Evolutionary conservation across 352 stramenopile genomes (phyloP).

Genomic region (Hyaloperonospora brassicae): DNA sequence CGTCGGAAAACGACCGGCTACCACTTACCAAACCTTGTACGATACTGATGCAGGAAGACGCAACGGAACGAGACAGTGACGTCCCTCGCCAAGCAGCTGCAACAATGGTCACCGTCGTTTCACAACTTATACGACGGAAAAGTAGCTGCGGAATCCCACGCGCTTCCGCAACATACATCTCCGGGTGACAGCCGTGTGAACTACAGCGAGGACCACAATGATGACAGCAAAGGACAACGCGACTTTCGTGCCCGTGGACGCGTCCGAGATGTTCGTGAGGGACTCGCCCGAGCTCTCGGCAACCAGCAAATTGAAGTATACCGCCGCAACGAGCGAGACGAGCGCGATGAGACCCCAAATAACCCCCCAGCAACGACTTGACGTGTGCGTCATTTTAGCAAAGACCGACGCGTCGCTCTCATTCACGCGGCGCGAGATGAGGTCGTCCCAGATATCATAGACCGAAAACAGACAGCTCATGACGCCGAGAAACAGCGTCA

Average conservation of each 20-base stretch:
- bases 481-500: slow-evolving; percentile 84
- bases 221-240: slow-evolving; percentile 39
- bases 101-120: slow-evolving; percentile 6
- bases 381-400: slow-evolving; percentile 87
- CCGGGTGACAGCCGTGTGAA: slow-evolving; percentile 62
- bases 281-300: slow-evolving; percentile 40
- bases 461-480: slow-evolving; percentile 89
- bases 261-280: slow-evolving; percentile 43
- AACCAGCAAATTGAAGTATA: slow-evolving; percentile 84
- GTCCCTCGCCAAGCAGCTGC: slow-evolving; percentile 1
- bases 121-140: slow-evolving; percentile 20
- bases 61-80: slow-evolving; percentile 2
- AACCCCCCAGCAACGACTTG: slow-evolving; percentile 83
- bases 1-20: background rate
- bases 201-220: slow-evolving; percentile 47
- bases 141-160: slow-evolving; percentile 31
- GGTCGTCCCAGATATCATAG: slow-evolving; percentile 88
- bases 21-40: background rate
- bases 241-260: slow-evolving; percentile 46
- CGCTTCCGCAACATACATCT: slow-evolving; percentile 61
- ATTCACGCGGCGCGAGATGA: slow-evolving; percentile 84
- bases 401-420: slow-evolving; percentile 85
- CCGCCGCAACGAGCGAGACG: slow-evolving; percentile 56
- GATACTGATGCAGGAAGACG: slow-evolving; percentile 3
- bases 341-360: slow-evolving; percentile 83